Conservation (phyloP, 2,329 filamentous ascomycete species). For the Metarhizium rileyi region DNA sequence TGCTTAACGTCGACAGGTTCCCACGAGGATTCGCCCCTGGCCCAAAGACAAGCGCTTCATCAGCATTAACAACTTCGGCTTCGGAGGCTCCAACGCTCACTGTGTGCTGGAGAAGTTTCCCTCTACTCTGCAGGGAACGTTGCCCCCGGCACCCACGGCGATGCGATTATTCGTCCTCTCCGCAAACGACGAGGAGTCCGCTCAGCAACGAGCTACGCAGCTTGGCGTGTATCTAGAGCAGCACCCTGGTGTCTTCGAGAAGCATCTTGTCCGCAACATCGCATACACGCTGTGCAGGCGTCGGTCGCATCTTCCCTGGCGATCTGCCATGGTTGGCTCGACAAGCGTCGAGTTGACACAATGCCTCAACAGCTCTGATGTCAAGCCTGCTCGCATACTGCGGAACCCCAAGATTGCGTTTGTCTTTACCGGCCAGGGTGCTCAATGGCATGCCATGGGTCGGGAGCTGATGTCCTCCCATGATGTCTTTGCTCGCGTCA, state of each 20-base stretch:
- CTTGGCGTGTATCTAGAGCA: slow-evolving; percentile 31
- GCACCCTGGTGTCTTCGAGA: slow-evolving; percentile 31
- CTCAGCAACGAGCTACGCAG: slow-evolving; percentile 18
- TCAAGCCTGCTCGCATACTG: no score
- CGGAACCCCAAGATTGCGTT: no score
- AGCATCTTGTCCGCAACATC: slow-evolving; percentile 33
- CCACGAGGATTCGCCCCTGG: no score
- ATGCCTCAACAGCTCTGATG: no score
- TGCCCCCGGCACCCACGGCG: no score
- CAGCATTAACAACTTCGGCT: slow-evolving; percentile 41
- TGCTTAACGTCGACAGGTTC: no score
- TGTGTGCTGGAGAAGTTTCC: slow-evolving; percentile 27
- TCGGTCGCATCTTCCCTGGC: slow-evolving; percentile 31
- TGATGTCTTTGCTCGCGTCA: slow-evolving; percentile 23
- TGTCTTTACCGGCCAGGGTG: slow-evolving; percentile 31
- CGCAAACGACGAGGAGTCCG: slow-evolving; percentile 26
- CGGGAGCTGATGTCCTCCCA: slow-evolving; percentile 25
- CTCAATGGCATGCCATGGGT: slow-evolving; percentile 29
- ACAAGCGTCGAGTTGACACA: no score
- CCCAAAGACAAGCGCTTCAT: no score
- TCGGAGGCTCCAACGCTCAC: slow-evolving; percentile 36
- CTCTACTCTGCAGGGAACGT: no score
- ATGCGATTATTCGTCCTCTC: slow-evolving; percentile 30
- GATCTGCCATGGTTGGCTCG: no score
- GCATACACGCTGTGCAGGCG: slow-evolving; percentile 39